phyloP scores from a whole-genome alignment of 1,284 basidiomycete genomes.

The Ganoderma meredithae region DNA sequence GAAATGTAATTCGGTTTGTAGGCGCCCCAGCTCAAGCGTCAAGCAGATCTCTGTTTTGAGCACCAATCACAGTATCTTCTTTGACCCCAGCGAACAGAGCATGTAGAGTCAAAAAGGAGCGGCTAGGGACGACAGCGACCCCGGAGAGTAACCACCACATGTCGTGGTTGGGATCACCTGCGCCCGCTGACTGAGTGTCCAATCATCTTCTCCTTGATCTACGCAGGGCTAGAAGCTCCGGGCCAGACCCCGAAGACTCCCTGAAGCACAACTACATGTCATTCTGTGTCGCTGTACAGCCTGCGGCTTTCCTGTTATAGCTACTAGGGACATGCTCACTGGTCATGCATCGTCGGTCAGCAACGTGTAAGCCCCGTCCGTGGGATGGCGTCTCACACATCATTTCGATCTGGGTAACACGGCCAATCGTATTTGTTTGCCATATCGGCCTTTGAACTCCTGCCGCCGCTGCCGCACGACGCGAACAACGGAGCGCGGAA shows the following conservation, averaged over 20 bases:
- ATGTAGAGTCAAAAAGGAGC: not conserved
- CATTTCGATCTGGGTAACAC: not conserved
- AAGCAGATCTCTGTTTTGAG: no score
- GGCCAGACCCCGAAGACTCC: not conserved
- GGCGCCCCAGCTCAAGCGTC: no score
- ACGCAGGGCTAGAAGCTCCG: not conserved
- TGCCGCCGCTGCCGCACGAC: not conserved
- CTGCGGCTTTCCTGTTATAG: not conserved
- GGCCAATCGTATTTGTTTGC: not conserved
- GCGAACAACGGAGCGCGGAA: not conserved
- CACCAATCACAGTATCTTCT: no score
- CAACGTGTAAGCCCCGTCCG: no score
- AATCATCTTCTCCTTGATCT: not conserved
- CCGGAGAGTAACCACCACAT: not conserved
- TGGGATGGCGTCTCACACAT: not conserved
- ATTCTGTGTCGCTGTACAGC: not conserved
- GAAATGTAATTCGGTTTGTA: no score
- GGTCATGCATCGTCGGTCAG: not conserved
- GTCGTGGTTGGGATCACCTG: not conserved
- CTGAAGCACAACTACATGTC: no score
- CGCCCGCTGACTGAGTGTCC: no score
- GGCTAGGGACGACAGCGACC: not conserved
- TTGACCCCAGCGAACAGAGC: no score
- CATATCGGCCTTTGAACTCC: not conserved
- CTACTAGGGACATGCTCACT: not conserved